These are phyloP conservation scores for Boletus subparvulus DNA, from an alignment of 768 basidiomycete species.

Conservation along the genomic window DNA sequence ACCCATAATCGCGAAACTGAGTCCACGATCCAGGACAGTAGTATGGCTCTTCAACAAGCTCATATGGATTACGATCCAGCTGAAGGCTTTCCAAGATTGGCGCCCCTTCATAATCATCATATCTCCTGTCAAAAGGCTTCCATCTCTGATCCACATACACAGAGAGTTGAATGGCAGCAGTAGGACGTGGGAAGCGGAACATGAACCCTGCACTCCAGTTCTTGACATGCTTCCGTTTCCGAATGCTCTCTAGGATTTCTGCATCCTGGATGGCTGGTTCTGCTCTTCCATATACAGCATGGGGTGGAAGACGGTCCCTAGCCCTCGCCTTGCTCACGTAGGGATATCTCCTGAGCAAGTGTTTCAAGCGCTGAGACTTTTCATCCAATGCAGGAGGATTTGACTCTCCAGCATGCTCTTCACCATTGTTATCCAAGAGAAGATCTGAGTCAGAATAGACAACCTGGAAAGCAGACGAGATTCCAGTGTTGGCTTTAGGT, in stretches of 20 bases:
- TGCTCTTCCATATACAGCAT: background rate
- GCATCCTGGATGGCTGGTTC: background rate
- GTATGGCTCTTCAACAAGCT: constrained; percentile 1
- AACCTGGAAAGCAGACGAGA: too few relatives aligned
- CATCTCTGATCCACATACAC: background rate
- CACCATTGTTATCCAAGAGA: too few relatives aligned
- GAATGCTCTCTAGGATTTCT: too few relatives aligned
- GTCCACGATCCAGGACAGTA: constrained; percentile 1
- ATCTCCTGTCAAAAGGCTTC: background rate
- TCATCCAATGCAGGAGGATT: background rate
- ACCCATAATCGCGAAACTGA: constrained; percentile 8
- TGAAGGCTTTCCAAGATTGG: constrained; percentile 4
- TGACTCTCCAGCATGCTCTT: too few relatives aligned
- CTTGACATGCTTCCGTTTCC: background rate
- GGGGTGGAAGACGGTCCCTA: background rate
- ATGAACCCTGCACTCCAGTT: background rate
- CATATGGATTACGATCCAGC: background rate
- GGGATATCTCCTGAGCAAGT: background rate
- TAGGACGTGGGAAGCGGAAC: background rate
- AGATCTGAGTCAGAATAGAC: too few relatives aligned
- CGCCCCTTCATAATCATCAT: background rate
- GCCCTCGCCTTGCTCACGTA: background rate
- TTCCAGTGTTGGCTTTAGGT: too few relatives aligned
- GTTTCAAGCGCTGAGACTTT: background rate
- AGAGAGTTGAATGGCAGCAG: background rate